Percentiles rank a stretch among this genome's conserved stretches.
Conservation (phyloP, 441 rosid genomes). For the Erodium moschatum region DNA sequence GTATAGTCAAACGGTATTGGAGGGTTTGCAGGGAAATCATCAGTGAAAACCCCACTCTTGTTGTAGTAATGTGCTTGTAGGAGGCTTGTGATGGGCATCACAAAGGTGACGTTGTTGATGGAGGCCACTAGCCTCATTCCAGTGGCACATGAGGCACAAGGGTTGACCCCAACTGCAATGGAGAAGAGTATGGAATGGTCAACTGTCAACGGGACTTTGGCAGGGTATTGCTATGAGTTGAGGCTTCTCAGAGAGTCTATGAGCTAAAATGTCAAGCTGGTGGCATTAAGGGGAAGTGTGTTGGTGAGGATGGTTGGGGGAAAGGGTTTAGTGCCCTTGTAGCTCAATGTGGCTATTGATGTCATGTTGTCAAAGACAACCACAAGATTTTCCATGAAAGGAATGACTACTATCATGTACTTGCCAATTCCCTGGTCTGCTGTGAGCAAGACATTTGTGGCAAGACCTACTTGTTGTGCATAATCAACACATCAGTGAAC, state of each 20-base stretch:
- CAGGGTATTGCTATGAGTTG: constrained; percentile 61
- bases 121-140: constrained; percentile 70
- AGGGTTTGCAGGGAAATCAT: constrained; percentile 72
- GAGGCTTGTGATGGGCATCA: constrained; percentile 66
- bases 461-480: too few species aligned
- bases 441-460: constrained; percentile 67
- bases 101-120: constrained; percentile 69
- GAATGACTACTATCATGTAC: constrained; percentile 58
- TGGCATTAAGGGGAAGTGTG: constrained; percentile 73
- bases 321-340: constrained; percentile 43
- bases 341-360: constrained; percentile 61
- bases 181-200: constrained; percentile 66
- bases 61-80: constrained; percentile 79
- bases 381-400: constrained; percentile 69
- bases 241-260: constrained; percentile 53
- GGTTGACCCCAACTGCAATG: constrained; percentile 57
- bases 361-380: constrained; percentile 62
- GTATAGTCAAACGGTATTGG: constrained; percentile 51
- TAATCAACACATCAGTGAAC: too few species aligned
- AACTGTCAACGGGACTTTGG: constrained; percentile 49
- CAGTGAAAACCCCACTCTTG: constrained; percentile 58
- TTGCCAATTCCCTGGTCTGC: constrained; percentile 44
- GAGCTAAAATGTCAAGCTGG: constrained; percentile 49
- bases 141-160: constrained; percentile 61
- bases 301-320: constrained; percentile 36